Base-by-base conservation (phyloP, 1,284 basidiomycete genomes). In the Neolentinus lepideus region DNA sequence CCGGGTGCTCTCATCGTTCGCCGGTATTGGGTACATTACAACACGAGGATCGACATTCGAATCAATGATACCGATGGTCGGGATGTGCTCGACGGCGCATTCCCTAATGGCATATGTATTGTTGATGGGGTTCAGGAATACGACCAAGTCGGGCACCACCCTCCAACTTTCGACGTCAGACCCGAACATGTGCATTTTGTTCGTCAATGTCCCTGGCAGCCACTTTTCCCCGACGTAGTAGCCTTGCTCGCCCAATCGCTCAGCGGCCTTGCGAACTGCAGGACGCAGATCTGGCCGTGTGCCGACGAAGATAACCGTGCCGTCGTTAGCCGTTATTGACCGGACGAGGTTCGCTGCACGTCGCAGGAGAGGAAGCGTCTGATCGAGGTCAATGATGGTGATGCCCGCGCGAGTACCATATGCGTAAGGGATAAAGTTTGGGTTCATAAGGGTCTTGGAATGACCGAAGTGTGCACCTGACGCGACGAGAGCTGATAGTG, bases 21-120 rank as follows among this genome's bases (percentile, higher is more conserved):
- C 95, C 1, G 95, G 96, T 64, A 99, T 98, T 33, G 97, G 90
- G 71, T 98, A 99, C 79, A 98, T 98, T 58, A 99, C 95, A 35
- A 94, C 79, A 19, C 97, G 85, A 3, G 97, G 97, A 71, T 99
- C 97, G 38, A 88, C 91, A 69, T 99, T 94, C 26, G 94, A 92
- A 72, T 99, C 97, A 58, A 95, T 83, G 60, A 99, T 87, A 26
- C 86, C 93, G 60, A 95, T 82, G 0, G 93, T 95, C 0, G 93
- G 93, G 52, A 95, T 81, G 65, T 93, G 87, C 59, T 86, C 80
- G 52, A 86, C 76, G 4, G 90, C 90, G 64, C 90, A 93, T 74
- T 96, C 93, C 55, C 87, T 83, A 65, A 96, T 91, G 12, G 89
- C 90, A 59, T 84, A 83, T 55, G 89, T 77, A 69, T 95, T 94